Base-by-base conservation (phyloP, 164 flowering plant species). In the Taxillus chinensis region DNA sequence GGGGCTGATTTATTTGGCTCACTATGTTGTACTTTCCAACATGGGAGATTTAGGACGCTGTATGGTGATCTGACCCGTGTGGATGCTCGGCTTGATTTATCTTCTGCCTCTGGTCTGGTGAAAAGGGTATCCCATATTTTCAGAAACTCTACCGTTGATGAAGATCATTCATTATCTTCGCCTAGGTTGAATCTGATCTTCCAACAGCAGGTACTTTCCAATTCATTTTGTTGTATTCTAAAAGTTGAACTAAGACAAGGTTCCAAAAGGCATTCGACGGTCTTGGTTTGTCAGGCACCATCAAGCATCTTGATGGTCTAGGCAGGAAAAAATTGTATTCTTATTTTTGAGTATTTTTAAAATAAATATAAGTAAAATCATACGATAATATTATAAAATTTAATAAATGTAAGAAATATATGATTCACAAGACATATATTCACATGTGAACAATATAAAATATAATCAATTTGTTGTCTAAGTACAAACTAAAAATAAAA, bases 1-100 rank as follows among this genome's bases (percentile, higher is more conserved):
- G 72, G 56, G 60, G 87, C 86, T 51, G 96, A 92, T 70, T 58
- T 84, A 43, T 92, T 87, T 78, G 93, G 89, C 27, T 92, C 98
- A 39, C 45, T 74, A 56, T 79, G 92, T 77, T 86, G 65, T 72
- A 83, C 89, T 17, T 72, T 74, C 43, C 98, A 87, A 72, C 93
- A 80, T 65, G 98, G 98, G 55, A 77, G 72, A 55, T 92, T 92
- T 74, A 81, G 79, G 63, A 74, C 82, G 59, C 13, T 0, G 1
- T 83, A 63, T 61, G 71, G 77, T 61, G 96, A 92, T 66, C 79
- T 92, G 39, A 90, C 96, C 41, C 69, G 96, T 12, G 56, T 92
- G 46, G 96, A 92, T 77, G 86, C 93, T 60, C 89, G 96, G 16
- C 60, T 92, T 62, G 92, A 90, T 74, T 71, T 92, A 12, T 70